Base-by-base conservation (phyloP, 371 early-diverging fungal genomes). In the Batrachochytrium dendrobatidis region DNA sequence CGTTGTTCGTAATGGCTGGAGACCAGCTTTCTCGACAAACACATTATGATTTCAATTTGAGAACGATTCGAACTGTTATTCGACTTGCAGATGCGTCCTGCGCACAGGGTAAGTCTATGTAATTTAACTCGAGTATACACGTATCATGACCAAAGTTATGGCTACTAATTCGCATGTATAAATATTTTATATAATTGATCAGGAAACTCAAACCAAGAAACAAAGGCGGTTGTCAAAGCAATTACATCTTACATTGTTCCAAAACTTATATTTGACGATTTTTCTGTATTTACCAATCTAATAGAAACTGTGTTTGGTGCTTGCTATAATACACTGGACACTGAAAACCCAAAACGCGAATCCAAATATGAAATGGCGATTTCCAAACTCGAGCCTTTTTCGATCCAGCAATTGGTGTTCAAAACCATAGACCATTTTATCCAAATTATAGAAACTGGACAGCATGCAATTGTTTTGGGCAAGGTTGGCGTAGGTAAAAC, bases 381-480 rank as follows among this genome's bases (percentile, higher is more conserved):
- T 22, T 28, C 4, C 25, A n/a, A 18, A 3, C 28, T 51, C 51
- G 12, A 32, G 30, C 51, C 51, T 12, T 10, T 17, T 8, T 51
- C 51, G 4, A 3, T 51, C 2, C 51, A 51, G 51, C 51, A 51
- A 32, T 32, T 51, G 24, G 8, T 51, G n/a, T 8, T 7, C 4
- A 3, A 43, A 15, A 56, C 33, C 7, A 56, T 56, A 6, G 39
- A 30, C 17, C 26, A 56, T n/a, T 56, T 56, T n/a, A 3, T 29
- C 5, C 35, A 39, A 46, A 26, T 54, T 26, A 29, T 56, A 10
- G 56, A 56, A 46, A 7, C 20, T 15, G 43, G 24, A 5, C 56
- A 56, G 43, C 60, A 59, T 20, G 29, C 35, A 1, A 25, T 59
- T 2, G 39, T 59, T 12, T 29, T 53, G n/a, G 60, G 60, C 7